These are phyloP conservation scores for Cicer yamashitae DNA, from an alignment of 306 rosid species.

Conservation along the genomic window DNA sequence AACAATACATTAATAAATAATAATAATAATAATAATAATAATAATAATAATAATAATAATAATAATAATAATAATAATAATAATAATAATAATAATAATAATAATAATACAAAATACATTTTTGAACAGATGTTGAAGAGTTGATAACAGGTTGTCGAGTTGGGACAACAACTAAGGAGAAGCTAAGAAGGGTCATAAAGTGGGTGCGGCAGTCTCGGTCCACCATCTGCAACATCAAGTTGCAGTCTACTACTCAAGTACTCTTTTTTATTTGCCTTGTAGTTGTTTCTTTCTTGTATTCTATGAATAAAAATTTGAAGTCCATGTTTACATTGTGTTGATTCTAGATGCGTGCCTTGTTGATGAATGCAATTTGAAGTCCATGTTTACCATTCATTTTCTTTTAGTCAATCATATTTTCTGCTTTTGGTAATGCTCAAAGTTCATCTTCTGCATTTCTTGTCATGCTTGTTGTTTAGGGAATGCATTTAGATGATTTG, in stretches of 20 bases:
- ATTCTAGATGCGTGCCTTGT: conserved; percentile 11
- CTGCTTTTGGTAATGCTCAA: conserved; percentile 1
- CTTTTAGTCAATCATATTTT: neutral
- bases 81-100: too few relatives aligned
- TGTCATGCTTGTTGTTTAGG: conserved; percentile 24
- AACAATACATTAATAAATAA: too few relatives aligned
- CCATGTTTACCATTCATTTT: neutral
- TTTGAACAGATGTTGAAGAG: too few relatives aligned
- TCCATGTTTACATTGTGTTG: neutral
- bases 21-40: too few relatives aligned
- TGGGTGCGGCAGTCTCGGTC: conserved; percentile 72
- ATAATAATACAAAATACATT: too few relatives aligned
- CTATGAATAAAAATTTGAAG: neutral
- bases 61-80: too few relatives aligned
- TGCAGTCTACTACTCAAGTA: conserved; percentile 51
- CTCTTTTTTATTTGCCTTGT: conserved; percentile 26
- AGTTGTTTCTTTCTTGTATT: conserved; percentile 8
- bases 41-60: too few relatives aligned
- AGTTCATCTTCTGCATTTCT: conserved; percentile 17
- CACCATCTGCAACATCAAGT: conserved; percentile 47
- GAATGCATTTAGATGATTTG: neutral
- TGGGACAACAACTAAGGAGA: conserved; percentile 63
- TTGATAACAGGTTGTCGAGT: conserved; percentile 59
- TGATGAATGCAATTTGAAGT: neutral
- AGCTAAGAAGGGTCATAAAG: conserved; percentile 67